A percentile compares a stretch with the other conserved stretches of the same genome.
Conservation (phyloP, 1,284 basidiomycete species). For the Puccinia horiana region DNA sequence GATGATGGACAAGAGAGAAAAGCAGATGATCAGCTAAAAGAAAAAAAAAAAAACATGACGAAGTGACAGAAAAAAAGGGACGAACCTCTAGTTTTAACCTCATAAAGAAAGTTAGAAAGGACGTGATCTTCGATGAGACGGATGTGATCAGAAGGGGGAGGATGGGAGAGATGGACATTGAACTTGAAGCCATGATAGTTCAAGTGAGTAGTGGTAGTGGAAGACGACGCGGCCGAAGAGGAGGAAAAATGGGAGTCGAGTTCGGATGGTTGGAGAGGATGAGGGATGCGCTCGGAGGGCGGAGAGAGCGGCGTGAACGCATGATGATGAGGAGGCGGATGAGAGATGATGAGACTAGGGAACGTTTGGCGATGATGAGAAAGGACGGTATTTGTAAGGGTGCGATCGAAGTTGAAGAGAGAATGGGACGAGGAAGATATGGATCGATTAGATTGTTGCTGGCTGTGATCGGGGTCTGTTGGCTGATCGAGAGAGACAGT, state of each 20-base stretch:
- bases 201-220: neutral
- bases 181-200: conserved; percentile 8
- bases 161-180: neutral
- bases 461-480: neutral
- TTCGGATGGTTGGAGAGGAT: no score
- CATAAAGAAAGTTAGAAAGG: conserved; percentile 22
- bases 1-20: neutral
- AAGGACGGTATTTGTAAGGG: neutral
- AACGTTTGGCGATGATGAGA: neutral
- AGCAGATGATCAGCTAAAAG: neutral
- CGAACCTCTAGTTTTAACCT: conserved; percentile 23
- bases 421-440: neutral
- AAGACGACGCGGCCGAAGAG: neutral
- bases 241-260: neutral
- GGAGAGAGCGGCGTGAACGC: neutral
- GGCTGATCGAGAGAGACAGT: no score
- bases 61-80: neutral
- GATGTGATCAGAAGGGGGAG: neutral
- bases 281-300: neutral
- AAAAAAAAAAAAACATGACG: neutral
- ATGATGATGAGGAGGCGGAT: neutral
- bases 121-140: conserved; percentile 21
- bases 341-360: neutral
- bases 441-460: neutral
- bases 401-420: neutral